Percentiles rank a stretch among this genome's conserved stretches.
Conservation (phyloP, 305 asterid species). For the Rubia occidens region DNA sequence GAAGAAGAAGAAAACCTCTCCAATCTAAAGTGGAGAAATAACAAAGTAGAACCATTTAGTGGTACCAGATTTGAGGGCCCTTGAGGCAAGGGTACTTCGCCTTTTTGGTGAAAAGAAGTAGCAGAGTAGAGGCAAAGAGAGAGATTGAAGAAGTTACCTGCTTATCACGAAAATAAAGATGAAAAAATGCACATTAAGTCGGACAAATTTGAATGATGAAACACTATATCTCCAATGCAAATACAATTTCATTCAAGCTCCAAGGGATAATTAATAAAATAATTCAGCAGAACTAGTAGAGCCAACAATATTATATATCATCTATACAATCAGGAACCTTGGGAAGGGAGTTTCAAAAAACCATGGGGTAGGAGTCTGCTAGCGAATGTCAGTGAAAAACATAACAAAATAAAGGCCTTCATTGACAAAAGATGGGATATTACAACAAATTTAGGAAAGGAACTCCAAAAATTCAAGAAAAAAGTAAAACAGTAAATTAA, state of each 20-base stretch:
- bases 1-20: neutral
- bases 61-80: neutral
- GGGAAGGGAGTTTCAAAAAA: neutral
- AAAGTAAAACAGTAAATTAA: no score
- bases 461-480: no score
- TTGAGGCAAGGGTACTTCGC: neutral
- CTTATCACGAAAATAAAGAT: no score
- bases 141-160: neutral
- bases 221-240: neutral
- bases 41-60: neutral
- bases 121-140: neutral
- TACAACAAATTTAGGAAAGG: neutral
- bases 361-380: neutral
- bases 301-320: neutral
- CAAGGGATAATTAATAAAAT: neutral
- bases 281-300: neutral
- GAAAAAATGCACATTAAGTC: no score
- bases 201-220: no score
- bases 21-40: neutral
- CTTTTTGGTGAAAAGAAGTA: neutral
- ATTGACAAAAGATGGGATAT: neutral
- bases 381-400: neutral
- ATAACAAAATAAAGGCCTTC: neutral
- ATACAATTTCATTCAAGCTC: neutral
- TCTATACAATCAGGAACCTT: neutral